Evolutionary conservation across 2,329 filamentous ascomycete genomes (phyloP), one percentile per base, ranked within the genome.

Genomic region (Epichloe uncinata): DNA sequence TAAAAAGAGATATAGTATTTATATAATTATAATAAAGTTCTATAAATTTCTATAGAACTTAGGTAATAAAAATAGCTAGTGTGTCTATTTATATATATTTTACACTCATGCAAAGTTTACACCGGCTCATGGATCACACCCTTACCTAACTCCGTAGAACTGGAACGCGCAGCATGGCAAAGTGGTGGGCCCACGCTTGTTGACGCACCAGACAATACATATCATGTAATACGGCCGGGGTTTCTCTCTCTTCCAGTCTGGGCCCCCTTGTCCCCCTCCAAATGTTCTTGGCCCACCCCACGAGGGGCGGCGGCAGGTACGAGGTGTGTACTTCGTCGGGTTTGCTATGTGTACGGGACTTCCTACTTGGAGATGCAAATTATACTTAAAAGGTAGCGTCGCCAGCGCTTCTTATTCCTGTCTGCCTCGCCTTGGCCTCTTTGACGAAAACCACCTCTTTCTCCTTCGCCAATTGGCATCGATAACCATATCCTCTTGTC

Each of bases 221-320:
- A n/a, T n/a, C n/a, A n/a, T n/a, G n/a, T n/a, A n/a, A n/a, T n/a
- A n/a, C n/a, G n/a, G n/a, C n/a, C n/a, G n/a, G n/a, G n/a, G n/a
- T n/a, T n/a, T n/a, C n/a, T n/a, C n/a, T n/a, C n/a, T n/a, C n/a
- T n/a, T n/a, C n/a, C n/a, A n/a, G n/a, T n/a, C 34, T 49, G 22
- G 47, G 43, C 30, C 37, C 42, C 49, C 49, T 34, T 40, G 44
- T 44, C 47, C 38, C 8, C 26, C n/a, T 30, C 40, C 37, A 35
- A 40, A 20, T 13, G 3, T 16, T 42, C 50, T 44, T 42, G 45
- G 45, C 45, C 45, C 53, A 45, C 50, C 50, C 45, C 50, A 46
- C 50, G 47, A 47, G 52, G 50, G 48, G 53, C n/a, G n/a, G n/a
- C n/a, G n/a, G n/a, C n/a, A n/a, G n/a, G n/a, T 50, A 52, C 54